A percentile compares a stretch with the other conserved stretches of the same genome.
These are phyloP conservation scores for Silene vulgaris DNA, from an alignment of 179 eudicot genomes.

Conservation along the genomic window DNA sequence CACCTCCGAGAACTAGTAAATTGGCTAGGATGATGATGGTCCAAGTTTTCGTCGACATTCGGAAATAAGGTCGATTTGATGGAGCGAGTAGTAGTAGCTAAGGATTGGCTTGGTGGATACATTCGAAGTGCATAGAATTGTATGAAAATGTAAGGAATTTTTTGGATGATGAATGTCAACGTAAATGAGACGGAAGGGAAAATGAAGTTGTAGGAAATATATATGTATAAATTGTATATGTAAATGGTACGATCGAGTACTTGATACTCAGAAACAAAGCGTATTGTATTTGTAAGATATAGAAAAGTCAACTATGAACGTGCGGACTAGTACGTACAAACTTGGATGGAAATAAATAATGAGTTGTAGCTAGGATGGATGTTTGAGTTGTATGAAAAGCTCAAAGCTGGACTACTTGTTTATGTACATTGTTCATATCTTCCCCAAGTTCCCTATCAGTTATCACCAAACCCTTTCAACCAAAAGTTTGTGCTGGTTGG, in stretches of 20 bases:
- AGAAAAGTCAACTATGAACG: not conserved
- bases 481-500: no score
- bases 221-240: no score
- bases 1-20: constrained; percentile 4
- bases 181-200: not conserved
- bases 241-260: not conserved
- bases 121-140: not conserved
- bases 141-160: not conserved
- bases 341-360: not conserved
- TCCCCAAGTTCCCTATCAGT: no score
- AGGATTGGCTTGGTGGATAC: not conserved
- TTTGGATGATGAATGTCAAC: constrained; percentile 14
- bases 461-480: no score
- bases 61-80: not conserved
- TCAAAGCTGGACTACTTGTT: no score
- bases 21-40: constrained; percentile 11
- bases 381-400: not conserved
- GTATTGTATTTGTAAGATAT: not conserved
- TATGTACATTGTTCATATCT: no score
- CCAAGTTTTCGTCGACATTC: constrained; percentile 8
- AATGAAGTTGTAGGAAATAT: not conserved
- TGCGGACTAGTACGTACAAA: constrained; percentile 7
- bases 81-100: not conserved
- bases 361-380: not conserved
- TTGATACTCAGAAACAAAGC: not conserved